Percentiles rank a stretch among this genome's conserved stretches.
phyloP scores from a whole-genome alignment of 148 eudicot genomes.

The Heliamphora exappendiculata region DNA sequence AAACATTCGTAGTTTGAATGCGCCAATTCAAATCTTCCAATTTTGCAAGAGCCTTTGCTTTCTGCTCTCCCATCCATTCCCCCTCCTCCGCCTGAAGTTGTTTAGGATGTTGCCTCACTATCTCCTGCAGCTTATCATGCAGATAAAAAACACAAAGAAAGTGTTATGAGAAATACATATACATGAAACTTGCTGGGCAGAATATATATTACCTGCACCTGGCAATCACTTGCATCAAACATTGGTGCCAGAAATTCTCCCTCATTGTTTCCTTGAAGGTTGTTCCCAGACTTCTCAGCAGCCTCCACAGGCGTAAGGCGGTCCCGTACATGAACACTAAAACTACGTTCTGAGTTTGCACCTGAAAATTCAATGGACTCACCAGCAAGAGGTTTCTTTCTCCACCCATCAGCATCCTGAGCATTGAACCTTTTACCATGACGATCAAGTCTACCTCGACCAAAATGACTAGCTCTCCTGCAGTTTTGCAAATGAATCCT shows the following conservation, averaged over 20 bases:
- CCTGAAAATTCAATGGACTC: constrained; percentile 26
- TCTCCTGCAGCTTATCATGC: constrained; percentile 79
- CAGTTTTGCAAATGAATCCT: constrained; percentile 21
- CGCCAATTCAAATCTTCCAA: constrained; percentile 85
- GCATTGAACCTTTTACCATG: constrained; percentile 40
- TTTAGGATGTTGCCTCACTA: constrained; percentile 72
- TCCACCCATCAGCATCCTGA: constrained; percentile 56
- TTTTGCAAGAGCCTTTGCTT: constrained; percentile 90
- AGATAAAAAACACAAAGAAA: constrained; percentile 25
- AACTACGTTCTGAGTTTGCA: constrained; percentile 26
- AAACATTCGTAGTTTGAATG: constrained; percentile 38
- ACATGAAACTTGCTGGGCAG: not conserved
- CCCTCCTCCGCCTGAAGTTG: constrained; percentile 89
- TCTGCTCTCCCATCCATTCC: constrained; percentile 78
- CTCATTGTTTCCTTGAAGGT: constrained; percentile 33
- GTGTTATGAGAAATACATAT: constrained; percentile 4
- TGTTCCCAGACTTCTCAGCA: constrained; percentile 24
- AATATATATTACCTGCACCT: constrained; percentile 38
- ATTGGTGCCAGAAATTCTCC: constrained; percentile 26
- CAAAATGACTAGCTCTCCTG: no score
- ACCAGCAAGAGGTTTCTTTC: constrained; percentile 30
- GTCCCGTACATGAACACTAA: constrained; percentile 25
- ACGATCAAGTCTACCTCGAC: constrained; percentile 35
- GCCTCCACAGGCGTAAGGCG: constrained; percentile 21
- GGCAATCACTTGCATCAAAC: constrained; percentile 45